Conservation (phyloP, 2,329 filamentous ascomycete genomes). For the Cladorrhinum sp. region DNA sequence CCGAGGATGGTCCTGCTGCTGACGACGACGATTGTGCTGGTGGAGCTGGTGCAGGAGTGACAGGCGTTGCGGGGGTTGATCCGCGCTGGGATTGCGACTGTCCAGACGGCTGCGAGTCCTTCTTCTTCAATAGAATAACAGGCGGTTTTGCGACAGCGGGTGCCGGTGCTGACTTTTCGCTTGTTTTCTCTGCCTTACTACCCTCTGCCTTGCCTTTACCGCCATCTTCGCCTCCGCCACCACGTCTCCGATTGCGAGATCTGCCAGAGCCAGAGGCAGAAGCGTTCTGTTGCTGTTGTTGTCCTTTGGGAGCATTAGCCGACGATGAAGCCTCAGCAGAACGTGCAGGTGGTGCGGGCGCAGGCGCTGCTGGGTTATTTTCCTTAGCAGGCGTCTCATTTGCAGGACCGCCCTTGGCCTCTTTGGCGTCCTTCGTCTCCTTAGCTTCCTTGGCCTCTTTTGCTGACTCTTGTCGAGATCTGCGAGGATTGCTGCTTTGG, state of each 20-base stretch:
- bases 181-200: constrained; percentile 26
- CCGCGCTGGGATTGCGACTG: constrained; percentile 11
- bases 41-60: constrained; percentile 13
- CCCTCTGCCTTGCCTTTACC: constrained; percentile 29
- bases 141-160: constrained; percentile 31
- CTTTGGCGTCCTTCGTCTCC: constrained; percentile 50
- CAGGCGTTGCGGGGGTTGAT: constrained; percentile 10
- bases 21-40: constrained; percentile 25
- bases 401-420: constrained; percentile 38
- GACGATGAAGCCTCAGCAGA: constrained; percentile 11
- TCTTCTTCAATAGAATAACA: constrained; percentile 40
- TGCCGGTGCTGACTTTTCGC: constrained; percentile 27
- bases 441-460: constrained; percentile 52
- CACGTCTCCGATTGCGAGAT: constrained; percentile 24
- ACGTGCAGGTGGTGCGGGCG: constrained; percentile 8
- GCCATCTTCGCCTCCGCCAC: constrained; percentile 19
- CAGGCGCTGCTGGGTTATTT: constrained; percentile 3
- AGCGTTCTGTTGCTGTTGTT: background rate
- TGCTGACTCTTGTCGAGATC: constrained; percentile 56
- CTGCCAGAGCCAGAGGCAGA: constrained; percentile 17
- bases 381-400: constrained; percentile 33
- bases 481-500: constrained; percentile 59
- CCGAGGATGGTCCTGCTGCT: constrained; percentile 23
- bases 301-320: constrained; percentile 10
- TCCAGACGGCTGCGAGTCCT: constrained; percentile 23